Base-by-base conservation (phyloP, 2,329 filamentous ascomycete genomes). In the Huntiella omanensis region DNA sequence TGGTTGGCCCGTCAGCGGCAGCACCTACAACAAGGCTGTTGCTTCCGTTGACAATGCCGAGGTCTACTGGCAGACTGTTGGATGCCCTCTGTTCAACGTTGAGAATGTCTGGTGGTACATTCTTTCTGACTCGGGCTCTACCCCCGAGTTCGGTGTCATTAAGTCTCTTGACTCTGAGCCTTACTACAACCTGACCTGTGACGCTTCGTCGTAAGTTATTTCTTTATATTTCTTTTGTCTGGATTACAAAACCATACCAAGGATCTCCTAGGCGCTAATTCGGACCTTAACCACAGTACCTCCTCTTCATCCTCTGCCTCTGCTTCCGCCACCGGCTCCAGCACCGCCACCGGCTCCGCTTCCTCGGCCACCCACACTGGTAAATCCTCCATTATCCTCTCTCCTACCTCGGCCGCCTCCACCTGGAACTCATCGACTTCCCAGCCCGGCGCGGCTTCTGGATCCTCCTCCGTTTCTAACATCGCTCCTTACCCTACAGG, bases 41-140 rank as follows among this genome's bases (percentile, higher is more conserved):
- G 68, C 86, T 4, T 77, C 67, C 33, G 52, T 64, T 32, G 64
- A 69, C 45, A 87, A 88, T 57, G 83, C 86, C 38, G 69, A 83
- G 65, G 71, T 62, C n/a, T 94, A 75, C 71, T 93, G 83, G 81
- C 69, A 83, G 54, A 66, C 80, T 40, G 80, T 88, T 45, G 82
- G 77, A 45, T 93, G 85, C 69, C 66, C 71, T 47, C 61, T 79
- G 50, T 76, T 85, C 51, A 74, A 71, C 55, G 69, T 68, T 43
- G 66, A 64, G 55, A 79, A 79, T 58, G 71, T 76, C 50, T 88
- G 77, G 73, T 88, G 82, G 78, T 85, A 78, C 65, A 83, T 75
- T 43, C 71, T 87, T 19, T 75, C 82, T 57, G 82, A 88, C 54
- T 66, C 73, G 38, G 65, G 64, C 36, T 70, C 70, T 13, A 65